Evolutionary conservation across 2,329 filamentous ascomycete species (phyloP).

Genomic region (Monilinia polystroma): DNA sequence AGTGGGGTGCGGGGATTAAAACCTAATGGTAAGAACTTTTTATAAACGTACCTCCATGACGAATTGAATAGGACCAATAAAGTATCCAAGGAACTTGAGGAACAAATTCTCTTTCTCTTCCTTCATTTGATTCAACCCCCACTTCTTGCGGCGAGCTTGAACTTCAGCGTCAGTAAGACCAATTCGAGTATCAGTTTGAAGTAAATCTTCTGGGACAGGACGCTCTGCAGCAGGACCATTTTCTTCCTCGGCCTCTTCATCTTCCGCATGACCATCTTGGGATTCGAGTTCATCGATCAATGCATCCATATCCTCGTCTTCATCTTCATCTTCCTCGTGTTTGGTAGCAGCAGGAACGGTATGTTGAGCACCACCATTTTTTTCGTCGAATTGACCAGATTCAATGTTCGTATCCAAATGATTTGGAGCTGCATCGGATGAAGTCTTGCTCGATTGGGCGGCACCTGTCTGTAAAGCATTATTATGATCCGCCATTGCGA

Average conservation of each 20-base stretch:
- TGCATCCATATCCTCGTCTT: constrained; percentile 80
- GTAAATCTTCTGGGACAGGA: constrained; percentile 68
- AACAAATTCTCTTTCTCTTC: constrained; percentile 84
- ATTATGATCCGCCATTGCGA: constrained; percentile 32
- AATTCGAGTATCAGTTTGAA: constrained; percentile 70
- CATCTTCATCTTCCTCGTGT: constrained; percentile 58
- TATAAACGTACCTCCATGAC: constrained; percentile 75
- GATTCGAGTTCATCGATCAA: constrained; percentile 87
- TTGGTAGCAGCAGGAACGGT: constrained; percentile 39
- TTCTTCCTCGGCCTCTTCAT: constrained; percentile 57
- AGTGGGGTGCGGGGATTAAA: constrained; percentile 11
- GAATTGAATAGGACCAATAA: constrained; percentile 87
- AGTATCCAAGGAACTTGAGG: constrained; percentile 79
- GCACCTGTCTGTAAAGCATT: constrained; percentile 2
- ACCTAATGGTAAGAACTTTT: constrained; percentile 23
- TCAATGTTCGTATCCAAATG: constrained; percentile 62
- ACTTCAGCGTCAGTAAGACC: constrained; percentile 76
- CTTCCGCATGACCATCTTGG: constrained; percentile 67
- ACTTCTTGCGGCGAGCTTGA: constrained; percentile 61
- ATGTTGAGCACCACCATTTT: constrained; percentile 40
- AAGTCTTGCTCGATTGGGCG: constrained; percentile 26
- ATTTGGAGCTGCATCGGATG: constrained; percentile 31
- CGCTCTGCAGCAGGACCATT: constrained; percentile 55
- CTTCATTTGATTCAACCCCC: constrained; percentile 85
- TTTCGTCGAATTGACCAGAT: constrained; percentile 65